phyloP scores from a whole-genome alignment of 2,329 filamentous ascomycete genomes.

The Coniochaeta pulveracea region DNA sequence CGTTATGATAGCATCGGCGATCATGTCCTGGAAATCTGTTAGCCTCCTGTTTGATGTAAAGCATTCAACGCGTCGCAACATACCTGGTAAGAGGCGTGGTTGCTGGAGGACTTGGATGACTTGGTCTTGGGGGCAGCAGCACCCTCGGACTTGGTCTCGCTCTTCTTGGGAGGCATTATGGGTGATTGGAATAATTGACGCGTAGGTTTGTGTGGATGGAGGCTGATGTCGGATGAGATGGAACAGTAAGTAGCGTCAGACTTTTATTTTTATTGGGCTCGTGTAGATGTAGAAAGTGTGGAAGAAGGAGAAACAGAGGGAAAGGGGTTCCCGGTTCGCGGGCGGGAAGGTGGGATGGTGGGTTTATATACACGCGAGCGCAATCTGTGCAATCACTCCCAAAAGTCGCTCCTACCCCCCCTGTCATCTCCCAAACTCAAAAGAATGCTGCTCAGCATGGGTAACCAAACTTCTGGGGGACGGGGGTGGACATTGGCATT shows the following conservation, averaged over 20 bases:
- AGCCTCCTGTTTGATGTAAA: constrained; percentile 17
- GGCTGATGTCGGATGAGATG: constrained; percentile 7
- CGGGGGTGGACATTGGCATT: no score
- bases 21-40: constrained; percentile 43
- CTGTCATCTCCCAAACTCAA: no score
- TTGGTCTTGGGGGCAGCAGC: constrained; percentile 36
- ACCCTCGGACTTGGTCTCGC: constrained; percentile 37
- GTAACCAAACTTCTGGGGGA: no score
- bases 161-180: constrained; percentile 51
- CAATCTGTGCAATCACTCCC: constrained; percentile 5
- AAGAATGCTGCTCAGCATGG: no score
- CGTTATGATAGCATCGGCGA: constrained; percentile 48
- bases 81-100: constrained; percentile 50
- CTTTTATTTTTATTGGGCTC: no score
- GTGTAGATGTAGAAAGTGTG: no score
- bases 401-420: background rate
- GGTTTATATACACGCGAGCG: constrained; percentile 49
- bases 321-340: constrained; percentile 32
- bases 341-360: constrained; percentile 37
- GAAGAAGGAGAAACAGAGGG: constrained; percentile 26
- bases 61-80: constrained; percentile 14
- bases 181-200: constrained; percentile 14
- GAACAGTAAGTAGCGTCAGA: constrained; percentile 13
- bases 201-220: constrained; percentile 9
- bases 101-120: constrained; percentile 23